A percentile compares a stretch with the other conserved stretches of the same genome.
phyloP scores from a whole-genome alignment of 2,329 filamentous ascomycete genomes.

The Tolypocladium cylindrosporum region DNA sequence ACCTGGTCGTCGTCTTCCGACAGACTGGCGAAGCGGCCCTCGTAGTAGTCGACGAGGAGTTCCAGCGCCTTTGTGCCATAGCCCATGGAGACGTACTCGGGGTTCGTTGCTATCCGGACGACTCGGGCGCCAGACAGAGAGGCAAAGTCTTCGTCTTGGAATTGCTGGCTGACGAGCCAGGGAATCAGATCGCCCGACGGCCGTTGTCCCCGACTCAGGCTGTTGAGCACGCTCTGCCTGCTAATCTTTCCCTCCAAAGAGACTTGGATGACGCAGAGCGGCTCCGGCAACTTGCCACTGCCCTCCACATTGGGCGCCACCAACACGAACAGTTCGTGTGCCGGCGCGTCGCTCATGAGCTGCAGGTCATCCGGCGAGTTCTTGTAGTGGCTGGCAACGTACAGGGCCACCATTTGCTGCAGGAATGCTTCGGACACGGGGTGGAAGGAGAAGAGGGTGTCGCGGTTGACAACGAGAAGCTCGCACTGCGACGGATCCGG shows the following conservation, averaged over 20 bases:
- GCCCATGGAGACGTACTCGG: constrained; percentile 85
- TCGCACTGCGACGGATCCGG: constrained; percentile 89
- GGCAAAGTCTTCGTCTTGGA: constrained; percentile 95
- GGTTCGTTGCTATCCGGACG: constrained; percentile 92
- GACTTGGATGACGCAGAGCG: constrained; percentile 89
- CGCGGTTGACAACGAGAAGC: constrained; percentile 86
- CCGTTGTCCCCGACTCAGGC: constrained; percentile 77
- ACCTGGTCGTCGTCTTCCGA: constrained; percentile 55
- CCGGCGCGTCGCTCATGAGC: constrained; percentile 94
- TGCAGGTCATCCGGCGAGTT: constrained; percentile 98
- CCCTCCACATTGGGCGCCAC: constrained; percentile 76
- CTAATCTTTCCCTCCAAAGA: constrained; percentile 93
- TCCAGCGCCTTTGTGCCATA: constrained; percentile 86
- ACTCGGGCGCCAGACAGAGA: constrained; percentile 84
- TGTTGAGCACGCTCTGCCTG: constrained; percentile 81
- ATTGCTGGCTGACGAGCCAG: constrained; percentile 96
- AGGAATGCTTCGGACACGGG: constrained; percentile 94
- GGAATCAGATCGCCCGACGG: constrained; percentile 91
- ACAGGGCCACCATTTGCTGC: constrained; percentile 96
- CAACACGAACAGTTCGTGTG: constrained; percentile 91
- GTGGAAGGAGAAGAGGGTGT: constrained; percentile 97
- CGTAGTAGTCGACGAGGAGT: constrained; percentile 85
- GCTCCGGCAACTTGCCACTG: constrained; percentile 74
- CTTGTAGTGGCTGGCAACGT: constrained; percentile 96
- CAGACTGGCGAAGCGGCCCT: constrained; percentile 80